phyloP scores from a whole-genome alignment of 179 eudicot genomes.

The Gypsophila paniculata region DNA sequence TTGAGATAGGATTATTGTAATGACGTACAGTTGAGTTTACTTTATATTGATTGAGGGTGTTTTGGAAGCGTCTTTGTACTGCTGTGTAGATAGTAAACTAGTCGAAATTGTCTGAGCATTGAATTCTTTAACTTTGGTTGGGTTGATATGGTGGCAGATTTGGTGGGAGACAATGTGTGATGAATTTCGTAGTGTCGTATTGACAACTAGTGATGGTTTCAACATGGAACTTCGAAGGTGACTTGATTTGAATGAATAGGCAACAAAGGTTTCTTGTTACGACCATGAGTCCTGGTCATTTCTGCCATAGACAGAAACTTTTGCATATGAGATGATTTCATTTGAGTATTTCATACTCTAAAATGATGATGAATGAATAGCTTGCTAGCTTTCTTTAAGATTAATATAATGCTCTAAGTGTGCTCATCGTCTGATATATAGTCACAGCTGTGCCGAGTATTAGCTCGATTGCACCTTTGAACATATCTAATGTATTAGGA shows the following conservation, averaged over 20 bases:
- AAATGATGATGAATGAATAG: background rate
- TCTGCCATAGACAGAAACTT: background rate
- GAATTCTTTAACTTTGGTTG: background rate
- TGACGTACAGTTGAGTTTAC: background rate
- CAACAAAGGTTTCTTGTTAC: background rate
- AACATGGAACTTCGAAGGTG: background rate
- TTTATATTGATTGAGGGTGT: background rate
- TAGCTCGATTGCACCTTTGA: background rate
- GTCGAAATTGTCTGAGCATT: background rate
- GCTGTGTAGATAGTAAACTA: too few species aligned
- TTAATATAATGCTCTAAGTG: background rate
- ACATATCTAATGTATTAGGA: background rate
- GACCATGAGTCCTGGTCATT: background rate
- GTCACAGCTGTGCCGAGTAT: background rate
- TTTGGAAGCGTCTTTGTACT: too few species aligned
- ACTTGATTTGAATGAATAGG: background rate
- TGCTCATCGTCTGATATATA: background rate
- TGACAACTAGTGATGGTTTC: background rate
- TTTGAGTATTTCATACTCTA: background rate
- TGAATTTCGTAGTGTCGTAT: background rate
- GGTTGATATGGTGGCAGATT: background rate
- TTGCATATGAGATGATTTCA: background rate
- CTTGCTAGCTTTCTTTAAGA: too few species aligned
- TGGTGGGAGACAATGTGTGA: background rate
- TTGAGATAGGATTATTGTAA: background rate